phyloP scores from a whole-genome alignment of 2,329 filamentous ascomycete genomes.

The Hortaea werneckii region DNA sequence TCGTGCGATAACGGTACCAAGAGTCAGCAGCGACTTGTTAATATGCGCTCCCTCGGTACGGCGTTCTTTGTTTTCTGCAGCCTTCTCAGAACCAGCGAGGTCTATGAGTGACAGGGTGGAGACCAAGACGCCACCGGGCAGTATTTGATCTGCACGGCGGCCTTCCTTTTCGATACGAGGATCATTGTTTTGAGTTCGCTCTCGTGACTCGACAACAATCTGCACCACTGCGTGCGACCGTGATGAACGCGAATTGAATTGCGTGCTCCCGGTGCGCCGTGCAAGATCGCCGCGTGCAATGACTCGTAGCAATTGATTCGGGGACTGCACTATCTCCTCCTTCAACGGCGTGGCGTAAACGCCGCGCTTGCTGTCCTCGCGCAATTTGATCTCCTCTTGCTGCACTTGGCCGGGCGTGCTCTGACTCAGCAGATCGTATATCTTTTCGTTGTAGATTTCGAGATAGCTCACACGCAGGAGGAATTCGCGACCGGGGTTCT shows the following conservation, averaged over 20 bases:
- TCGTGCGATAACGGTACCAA: conserved; percentile 88
- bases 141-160: conserved; percentile 49
- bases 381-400: conserved; percentile 92
- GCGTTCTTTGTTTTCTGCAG: conserved; percentile 88
- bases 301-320: conserved; percentile 85
- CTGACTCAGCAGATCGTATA: conserved; percentile 82
- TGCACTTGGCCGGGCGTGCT: conserved; percentile 47
- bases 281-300: conserved; percentile 91
- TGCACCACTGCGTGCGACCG: conserved; percentile 97
- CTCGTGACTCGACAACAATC: conserved; percentile 94
- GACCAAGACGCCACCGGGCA: conserved; percentile 84
- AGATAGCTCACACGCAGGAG: conserved; percentile 91
- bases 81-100: conserved; percentile 89
- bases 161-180: conserved; percentile 44
- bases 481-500: conserved; percentile 91
- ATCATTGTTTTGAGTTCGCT: conserved; percentile 49
- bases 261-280: conserved; percentile 81
- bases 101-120: conserved; percentile 94
- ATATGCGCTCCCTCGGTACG: conserved; percentile 94
- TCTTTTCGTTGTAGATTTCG: conserved; percentile 98
- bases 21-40: conserved; percentile 91
- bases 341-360: conserved; percentile 94
- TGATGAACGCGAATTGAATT: conserved; percentile 93
- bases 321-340: conserved; percentile 97
- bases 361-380: conserved; percentile 90